Evolutionary conservation across 139 green algal genomes (phyloP), one percentile per base, ranked within the genome.

Genomic region (Auxenochlorella pyrenoidosa): DNA sequence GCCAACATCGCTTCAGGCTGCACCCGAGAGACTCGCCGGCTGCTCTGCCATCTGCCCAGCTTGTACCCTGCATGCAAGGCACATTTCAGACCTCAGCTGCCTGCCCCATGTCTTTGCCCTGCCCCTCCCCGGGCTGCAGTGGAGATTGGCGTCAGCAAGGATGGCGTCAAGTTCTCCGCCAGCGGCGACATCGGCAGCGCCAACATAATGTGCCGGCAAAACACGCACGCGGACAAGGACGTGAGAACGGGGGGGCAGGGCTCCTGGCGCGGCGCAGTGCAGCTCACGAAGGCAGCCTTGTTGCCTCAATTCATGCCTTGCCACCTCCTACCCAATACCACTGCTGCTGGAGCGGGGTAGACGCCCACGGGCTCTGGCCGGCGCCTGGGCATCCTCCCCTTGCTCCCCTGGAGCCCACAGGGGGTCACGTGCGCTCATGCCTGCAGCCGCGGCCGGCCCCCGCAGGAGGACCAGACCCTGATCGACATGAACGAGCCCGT

Each of bases 401-500:
- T n/a, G n/a, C n/a, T n/a, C n/a, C n/a, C n/a, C n/a, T n/a, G n/a
- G n/a, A n/a, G n/a, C n/a, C n/a, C n/a, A n/a, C n/a, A n/a, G n/a
- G n/a, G n/a, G n/a, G n/a, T n/a, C n/a, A 54, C 47, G 18, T 40
- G 30, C 66, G 18, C 8, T 18, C 32, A 40, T 73, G n/a, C 32
- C 34, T 40, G 30, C 65, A 72, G 34, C n/a, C 41, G 34, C 70
- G 30, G 32, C 66, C 32, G n/a, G 28, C 5, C 34, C 28, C 32
- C 26, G 63, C 44, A 95, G 91, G 96, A 97, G 88, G 95, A 99
- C 66, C 82, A 94, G 51, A 96, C 94, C 8, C 90, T 90, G 30
- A 96, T 99, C 36, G 94, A 99, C 82, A 90, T 98, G 83, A 88
- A 96, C 58, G 96, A 99, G 89, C 97, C 97, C 22, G 97, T 99